phyloP scores from a whole-genome alignment of 306 rosid genomes.

The Parietaria judaica region DNA sequence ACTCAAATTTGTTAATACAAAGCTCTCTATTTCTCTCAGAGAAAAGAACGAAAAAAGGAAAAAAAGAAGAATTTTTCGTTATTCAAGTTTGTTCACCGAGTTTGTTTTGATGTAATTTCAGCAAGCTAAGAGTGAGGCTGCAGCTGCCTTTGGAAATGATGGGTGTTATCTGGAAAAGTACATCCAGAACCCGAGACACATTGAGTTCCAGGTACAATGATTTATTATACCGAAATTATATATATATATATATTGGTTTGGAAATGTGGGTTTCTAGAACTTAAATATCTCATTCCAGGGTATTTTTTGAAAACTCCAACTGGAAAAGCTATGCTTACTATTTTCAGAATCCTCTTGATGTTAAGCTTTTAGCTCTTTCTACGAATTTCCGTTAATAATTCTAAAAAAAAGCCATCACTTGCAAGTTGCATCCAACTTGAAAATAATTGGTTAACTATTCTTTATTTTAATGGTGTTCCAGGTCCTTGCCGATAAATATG shows the following conservation, averaged over 20 bases:
- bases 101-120: constrained; percentile 33
- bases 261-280: too few species aligned
- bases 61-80: too few species aligned
- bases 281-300: too few species aligned
- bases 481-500: constrained; percentile 93
- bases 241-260: too few species aligned
- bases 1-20: not conserved
- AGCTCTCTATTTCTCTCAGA: too few species aligned
- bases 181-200: constrained; percentile 92
- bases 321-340: not conserved
- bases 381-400: not conserved
- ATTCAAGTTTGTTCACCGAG: not conserved
- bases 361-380: not conserved
- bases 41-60: too few species aligned
- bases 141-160: constrained; percentile 97
- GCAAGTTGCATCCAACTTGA: not conserved
- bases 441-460: not conserved
- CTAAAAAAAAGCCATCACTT: not conserved
- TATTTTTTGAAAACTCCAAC: not conserved
- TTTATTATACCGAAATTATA: too few species aligned
- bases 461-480: constrained; percentile 25
- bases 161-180: constrained; percentile 98
- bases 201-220: constrained; percentile 78
- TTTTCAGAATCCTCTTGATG: not conserved
- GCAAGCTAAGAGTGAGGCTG: constrained; percentile 99